Evolutionary conservation across 805 yeast species (phyloP).

Genomic region (Pichia nakasei): DNA sequence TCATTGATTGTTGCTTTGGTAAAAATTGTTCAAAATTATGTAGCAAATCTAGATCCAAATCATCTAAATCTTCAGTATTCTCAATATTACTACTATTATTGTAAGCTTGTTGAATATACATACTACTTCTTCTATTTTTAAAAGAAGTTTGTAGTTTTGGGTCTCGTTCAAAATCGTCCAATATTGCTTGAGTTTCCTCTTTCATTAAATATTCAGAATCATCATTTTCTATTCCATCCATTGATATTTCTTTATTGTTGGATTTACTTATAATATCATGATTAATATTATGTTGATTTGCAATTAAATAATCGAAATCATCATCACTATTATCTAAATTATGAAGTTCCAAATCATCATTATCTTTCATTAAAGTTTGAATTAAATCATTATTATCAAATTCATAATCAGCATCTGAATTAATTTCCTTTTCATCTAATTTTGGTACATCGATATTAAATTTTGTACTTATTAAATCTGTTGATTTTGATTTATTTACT

Average conservation of each 20-base stretch:
- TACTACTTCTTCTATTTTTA: conserved; percentile 12
- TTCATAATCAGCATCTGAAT: conserved; percentile 60
- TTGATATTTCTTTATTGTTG: conserved; percentile 3
- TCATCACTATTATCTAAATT: conserved; percentile 29
- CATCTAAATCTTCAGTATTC: conserved; percentile 25
- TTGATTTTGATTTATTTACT: neutral
- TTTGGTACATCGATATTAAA: conserved; percentile 41
- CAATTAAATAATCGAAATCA: conserved; percentile 26
- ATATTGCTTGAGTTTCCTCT: conserved; percentile 36
- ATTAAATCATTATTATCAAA: conserved; percentile 41
- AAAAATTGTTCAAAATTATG: conserved; percentile 14
- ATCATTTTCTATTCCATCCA: conserved; percentile 4
- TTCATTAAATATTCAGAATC: conserved; percentile 30
- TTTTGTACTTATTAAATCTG: conserved; percentile 7
- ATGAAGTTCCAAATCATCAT: conserved; percentile 29
- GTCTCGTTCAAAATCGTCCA: conserved; percentile 29
- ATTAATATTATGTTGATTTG: conserved; percentile 9
- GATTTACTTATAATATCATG: conserved; percentile 6
- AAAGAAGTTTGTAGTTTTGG: conserved; percentile 1
- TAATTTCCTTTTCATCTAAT: conserved; percentile 34
- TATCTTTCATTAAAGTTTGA: conserved; percentile 29
- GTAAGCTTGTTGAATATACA: conserved; percentile 6
- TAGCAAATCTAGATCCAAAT: conserved; percentile 19
- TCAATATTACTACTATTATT: conserved; percentile 34
- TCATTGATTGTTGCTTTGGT: conserved; percentile 13